phyloP scores from a whole-genome alignment of 2,329 filamentous ascomycete genomes.

The Aspergillus pseudoviridinutans region DNA sequence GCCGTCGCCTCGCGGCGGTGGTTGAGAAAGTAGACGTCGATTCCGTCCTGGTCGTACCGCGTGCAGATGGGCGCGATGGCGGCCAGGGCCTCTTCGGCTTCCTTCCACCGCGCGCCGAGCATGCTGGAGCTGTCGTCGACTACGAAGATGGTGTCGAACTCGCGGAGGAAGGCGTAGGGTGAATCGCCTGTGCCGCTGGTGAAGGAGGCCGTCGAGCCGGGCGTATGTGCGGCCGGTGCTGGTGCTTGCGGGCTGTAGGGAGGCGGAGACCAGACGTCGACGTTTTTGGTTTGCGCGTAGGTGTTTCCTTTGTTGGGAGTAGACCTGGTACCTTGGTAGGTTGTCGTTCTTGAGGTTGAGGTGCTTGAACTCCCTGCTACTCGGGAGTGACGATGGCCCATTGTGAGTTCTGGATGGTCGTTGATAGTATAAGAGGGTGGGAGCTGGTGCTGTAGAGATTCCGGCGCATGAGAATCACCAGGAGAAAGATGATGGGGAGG shows the following conservation, averaged over 20 bases:
- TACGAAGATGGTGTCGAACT: conserved; percentile 84
- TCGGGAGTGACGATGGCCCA: conserved; percentile 7
- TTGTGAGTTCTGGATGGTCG: not conserved
- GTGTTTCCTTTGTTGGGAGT: not conserved
- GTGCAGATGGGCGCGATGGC: conserved; percentile 81
- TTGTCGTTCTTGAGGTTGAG: not conserved
- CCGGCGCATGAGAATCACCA: not conserved
- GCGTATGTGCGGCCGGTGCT: conserved; percentile 18
- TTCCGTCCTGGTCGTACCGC: conserved; percentile 71
- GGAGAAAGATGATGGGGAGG: not conserved
- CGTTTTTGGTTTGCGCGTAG: not conserved
- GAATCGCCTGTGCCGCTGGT: conserved; percentile 49
- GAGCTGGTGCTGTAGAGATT: not conserved
- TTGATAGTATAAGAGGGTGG: not conserved
- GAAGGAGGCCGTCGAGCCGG: conserved; percentile 22
- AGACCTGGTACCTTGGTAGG: not conserved
- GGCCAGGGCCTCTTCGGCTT: conserved; percentile 66
- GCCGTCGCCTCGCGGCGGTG: conserved; percentile 43
- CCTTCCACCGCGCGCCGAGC: conserved; percentile 70
- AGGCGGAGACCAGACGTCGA: conserved; percentile 15
- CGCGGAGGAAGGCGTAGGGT: conserved; percentile 68
- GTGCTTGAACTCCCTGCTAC: not conserved
- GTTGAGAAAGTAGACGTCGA: conserved; percentile 92
- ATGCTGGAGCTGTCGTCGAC: conserved; percentile 93
- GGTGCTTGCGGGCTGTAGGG: conserved; percentile 10